These are phyloP conservation scores for Teratosphaeria epicoccoides DNA, from an alignment of 2,329 filamentous ascomycete genomes.

Conservation along the genomic window DNA sequence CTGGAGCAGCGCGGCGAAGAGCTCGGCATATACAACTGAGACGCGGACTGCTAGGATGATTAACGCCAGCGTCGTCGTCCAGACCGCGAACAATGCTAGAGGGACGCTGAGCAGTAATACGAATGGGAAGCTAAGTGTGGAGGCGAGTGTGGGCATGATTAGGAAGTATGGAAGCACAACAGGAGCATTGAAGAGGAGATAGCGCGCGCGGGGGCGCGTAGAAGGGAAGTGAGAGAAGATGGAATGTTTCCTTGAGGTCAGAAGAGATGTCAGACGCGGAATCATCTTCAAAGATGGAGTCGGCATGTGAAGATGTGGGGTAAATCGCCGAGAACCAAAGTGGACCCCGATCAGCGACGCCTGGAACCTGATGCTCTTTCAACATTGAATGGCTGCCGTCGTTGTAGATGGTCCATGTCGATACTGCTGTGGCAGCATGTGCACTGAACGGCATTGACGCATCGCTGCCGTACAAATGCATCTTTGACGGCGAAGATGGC, in stretches of 20 bases:
- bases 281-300: not conserved
- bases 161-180: not conserved
- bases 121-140: not conserved
- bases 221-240: not conserved
- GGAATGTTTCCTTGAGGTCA: not conserved
- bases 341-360: no score
- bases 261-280: not conserved
- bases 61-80: conserved; percentile 7
- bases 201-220: not conserved
- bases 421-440: no score
- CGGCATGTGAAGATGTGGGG: not conserved
- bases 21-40: conserved; percentile 33
- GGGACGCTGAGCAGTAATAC: conserved; percentile 6
- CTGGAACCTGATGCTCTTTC: no score
- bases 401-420: no score
- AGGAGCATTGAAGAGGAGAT: not conserved
- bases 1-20: conserved; percentile 30
- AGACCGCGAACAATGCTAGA: conserved; percentile 4
- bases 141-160: not conserved
- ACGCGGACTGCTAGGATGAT: conserved; percentile 30
- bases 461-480: no score
- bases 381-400: no score
- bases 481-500: no score
- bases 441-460: no score
- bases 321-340: not conserved